Conservation (phyloP, 306 rosid species). For the Biancaea sappan region DNA sequence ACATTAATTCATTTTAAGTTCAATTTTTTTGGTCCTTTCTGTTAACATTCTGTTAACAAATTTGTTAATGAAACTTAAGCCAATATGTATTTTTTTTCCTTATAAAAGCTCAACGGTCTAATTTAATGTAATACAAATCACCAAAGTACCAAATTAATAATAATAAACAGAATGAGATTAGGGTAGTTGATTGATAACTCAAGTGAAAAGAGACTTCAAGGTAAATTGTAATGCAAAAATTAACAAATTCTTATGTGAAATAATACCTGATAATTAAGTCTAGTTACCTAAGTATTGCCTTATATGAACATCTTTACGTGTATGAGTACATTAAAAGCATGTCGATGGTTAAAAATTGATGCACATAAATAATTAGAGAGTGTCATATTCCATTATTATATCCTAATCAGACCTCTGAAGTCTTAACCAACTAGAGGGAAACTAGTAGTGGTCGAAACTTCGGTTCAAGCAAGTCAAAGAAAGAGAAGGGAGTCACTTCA, state of each 20-base stretch:
- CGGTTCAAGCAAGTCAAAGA: conserved; percentile 1
- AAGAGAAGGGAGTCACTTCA: conserved; percentile 2
- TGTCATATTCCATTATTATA: conserved; percentile 13
- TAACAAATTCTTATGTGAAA: neutral
- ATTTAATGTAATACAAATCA: too few species aligned
- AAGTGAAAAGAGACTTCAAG: too few species aligned
- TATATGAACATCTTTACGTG: neutral
- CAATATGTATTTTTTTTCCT: too few species aligned
- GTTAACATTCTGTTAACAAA: too few species aligned
- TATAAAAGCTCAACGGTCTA: too few species aligned
- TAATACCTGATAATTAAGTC: neutral
- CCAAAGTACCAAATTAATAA: too few species aligned
- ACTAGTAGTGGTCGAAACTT: conserved; percentile 1
- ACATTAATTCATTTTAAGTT: too few species aligned
- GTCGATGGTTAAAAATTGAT: conserved; percentile 10
- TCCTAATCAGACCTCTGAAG: neutral
- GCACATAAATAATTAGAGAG: conserved; percentile 8
- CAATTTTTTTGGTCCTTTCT: too few species aligned
- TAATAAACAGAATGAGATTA: neutral
- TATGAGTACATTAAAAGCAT: too few species aligned
- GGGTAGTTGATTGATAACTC: neutral
- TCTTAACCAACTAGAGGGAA: conserved; percentile 3
- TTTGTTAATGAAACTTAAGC: neutral
- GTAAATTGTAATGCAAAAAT: too few species aligned
- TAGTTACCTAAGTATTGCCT: neutral